phyloP scores from a whole-genome alignment of 805 yeast genomes.

The Saturnispora silvae region DNA sequence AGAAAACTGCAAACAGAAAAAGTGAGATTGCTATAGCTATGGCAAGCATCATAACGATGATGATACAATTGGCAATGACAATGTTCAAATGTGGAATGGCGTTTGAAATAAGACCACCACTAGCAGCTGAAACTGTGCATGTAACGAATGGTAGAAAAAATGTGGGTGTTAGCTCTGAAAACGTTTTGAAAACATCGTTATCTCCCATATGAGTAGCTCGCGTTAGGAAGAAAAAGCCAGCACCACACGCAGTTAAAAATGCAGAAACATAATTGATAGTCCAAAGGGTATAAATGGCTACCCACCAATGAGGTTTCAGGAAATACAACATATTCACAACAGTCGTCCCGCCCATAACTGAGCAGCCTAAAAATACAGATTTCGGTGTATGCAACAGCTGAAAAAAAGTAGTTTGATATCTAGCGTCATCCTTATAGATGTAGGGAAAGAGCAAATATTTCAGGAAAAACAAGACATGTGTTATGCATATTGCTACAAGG shows the following conservation, averaged over 20 bases:
- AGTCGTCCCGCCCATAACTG: slow-evolving; percentile 70
- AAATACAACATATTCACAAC: slow-evolving; percentile 45
- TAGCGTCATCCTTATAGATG: slow-evolving; percentile 4
- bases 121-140: slow-evolving; percentile 61
- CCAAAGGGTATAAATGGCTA: slow-evolving; percentile 57
- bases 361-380: slow-evolving; percentile 64
- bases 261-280: slow-evolving; percentile 54
- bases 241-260: slow-evolving; percentile 48
- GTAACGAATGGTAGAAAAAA: slow-evolving; percentile 71
- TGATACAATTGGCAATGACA: slow-evolving; percentile 41
- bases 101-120: slow-evolving; percentile 47
- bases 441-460: slow-evolving; percentile 29
- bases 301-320: slow-evolving; percentile 32
- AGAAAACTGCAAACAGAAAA: slow-evolving; percentile 43
- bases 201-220: slow-evolving; percentile 5
- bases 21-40: slow-evolving; percentile 37
- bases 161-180: slow-evolving; percentile 40
- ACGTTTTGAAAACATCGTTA: slow-evolving; percentile 16
- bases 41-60: slow-evolving; percentile 54
- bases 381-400: slow-evolving; percentile 30
- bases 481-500: slow-evolving; percentile 34
- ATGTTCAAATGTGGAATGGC: slow-evolving; percentile 25
- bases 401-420: slow-evolving; percentile 13
- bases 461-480: slow-evolving; percentile 32
- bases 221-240: slow-evolving; percentile 42